Evolutionary conservation across 345 rosid species (phyloP).

Genomic region (Microcos paniculata): DNA sequence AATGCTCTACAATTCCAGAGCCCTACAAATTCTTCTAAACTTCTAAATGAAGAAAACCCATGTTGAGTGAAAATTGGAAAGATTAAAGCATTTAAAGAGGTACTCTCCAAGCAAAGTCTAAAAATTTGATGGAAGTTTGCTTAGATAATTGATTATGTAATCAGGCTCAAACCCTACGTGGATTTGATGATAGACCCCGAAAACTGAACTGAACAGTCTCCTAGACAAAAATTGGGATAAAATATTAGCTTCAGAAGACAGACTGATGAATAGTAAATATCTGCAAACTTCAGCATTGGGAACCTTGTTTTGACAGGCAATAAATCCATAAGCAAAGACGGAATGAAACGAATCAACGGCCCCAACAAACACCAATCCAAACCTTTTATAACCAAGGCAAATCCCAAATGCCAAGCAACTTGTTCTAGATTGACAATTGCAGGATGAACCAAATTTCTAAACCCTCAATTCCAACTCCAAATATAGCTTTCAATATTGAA

Average conservation of each 20-base stretch:
- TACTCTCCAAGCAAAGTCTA: not conserved
- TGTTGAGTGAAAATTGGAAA: not conserved
- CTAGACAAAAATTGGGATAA: too few relatives aligned
- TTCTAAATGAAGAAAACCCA: not conserved
- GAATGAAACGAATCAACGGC: not conserved
- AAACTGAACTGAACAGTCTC: too few relatives aligned
- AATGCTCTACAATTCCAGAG: not conserved
- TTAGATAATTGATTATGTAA: not conserved
- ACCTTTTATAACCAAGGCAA: not conserved
- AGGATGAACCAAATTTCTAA: not conserved
- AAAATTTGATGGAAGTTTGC: not conserved
- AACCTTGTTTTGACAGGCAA: not conserved
- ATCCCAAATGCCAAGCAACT: not conserved
- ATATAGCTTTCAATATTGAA: not conserved
- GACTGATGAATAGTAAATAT: not conserved
- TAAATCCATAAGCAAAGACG: not conserved
- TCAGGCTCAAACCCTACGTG: not conserved
- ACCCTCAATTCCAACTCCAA: constrained; percentile 1
- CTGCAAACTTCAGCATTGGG: not conserved
- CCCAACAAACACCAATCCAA: too few relatives aligned
- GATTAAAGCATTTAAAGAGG: not conserved
- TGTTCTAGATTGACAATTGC: not conserved
- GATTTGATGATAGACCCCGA: not conserved
- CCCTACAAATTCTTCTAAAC: not conserved
- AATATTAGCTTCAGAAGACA: not conserved